Conservation (phyloP, 2,329 filamentous ascomycete species). For the Ascochyta fabae region DNA sequence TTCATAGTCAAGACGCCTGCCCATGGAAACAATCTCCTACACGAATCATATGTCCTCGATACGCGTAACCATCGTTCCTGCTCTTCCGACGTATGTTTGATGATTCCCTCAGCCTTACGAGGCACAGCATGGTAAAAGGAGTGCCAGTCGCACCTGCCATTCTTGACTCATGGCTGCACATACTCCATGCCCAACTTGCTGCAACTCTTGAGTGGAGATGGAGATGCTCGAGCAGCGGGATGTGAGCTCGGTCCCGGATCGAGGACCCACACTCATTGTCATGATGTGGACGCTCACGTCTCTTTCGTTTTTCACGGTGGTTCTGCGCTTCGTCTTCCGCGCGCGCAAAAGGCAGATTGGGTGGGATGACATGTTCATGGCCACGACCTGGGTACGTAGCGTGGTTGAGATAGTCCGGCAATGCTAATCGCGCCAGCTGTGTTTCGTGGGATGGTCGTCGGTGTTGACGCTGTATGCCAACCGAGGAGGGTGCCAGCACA, state of each 20-base stretch:
- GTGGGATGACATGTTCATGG: conserved; percentile 10
- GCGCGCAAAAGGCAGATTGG: background rate
- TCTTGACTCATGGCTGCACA: too few species aligned
- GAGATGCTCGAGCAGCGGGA: background rate
- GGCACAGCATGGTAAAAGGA: too few species aligned
- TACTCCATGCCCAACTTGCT: too few species aligned
- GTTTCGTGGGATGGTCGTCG: conserved; percentile 7
- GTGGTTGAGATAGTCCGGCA: background rate
- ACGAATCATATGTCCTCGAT: background rate
- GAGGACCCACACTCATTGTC: conserved; percentile 5
- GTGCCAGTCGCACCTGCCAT: too few species aligned
- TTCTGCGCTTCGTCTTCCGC: conserved; percentile 2
- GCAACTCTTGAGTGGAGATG: background rate
- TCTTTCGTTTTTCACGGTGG: background rate
- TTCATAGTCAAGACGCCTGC: background rate
- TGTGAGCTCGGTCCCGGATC: conserved; percentile 3
- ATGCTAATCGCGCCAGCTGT: background rate
- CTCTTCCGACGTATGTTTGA: background rate
- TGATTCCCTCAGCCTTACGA: background rate
- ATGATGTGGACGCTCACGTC: conserved; percentile 9
- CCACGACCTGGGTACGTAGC: background rate
- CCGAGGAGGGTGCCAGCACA: conserved; percentile 10
- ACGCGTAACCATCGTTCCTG: background rate
- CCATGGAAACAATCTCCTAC: too few species aligned
- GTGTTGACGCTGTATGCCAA: conserved; percentile 9